These are phyloP conservation scores for Tagetes erecta DNA, from an alignment of 129 eudicot genomes.

Conservation along the genomic window DNA sequence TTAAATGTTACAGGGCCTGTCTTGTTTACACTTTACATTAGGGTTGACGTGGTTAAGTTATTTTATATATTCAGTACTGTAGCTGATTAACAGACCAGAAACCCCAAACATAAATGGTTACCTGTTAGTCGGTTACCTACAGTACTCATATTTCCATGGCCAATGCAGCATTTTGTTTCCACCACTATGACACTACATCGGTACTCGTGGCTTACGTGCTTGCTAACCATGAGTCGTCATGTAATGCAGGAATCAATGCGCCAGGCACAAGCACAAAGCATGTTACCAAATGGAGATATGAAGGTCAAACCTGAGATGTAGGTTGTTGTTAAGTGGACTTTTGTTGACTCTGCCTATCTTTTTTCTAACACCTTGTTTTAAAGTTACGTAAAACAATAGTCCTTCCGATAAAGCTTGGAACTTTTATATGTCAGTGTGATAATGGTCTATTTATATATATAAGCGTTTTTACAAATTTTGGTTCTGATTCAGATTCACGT, in stretches of 20 bases:
- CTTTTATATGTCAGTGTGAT: constrained; percentile 4
- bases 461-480: background rate
- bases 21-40: background rate
- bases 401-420: constrained; percentile 1
- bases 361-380: constrained; percentile 2
- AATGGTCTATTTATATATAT: constrained; percentile 7
- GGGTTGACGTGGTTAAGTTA: background rate
- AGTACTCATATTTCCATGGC: background rate
- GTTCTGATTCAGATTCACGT: background rate
- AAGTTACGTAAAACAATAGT: constrained; percentile 7
- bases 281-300: constrained; percentile 80
- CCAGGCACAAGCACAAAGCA: constrained; percentile 65
- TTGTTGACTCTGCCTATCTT: background rate
- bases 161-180: background rate
- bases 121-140: background rate
- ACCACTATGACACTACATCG: background rate
- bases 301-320: constrained; percentile 69
- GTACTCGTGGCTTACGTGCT: constrained; percentile 1
- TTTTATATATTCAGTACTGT: background rate
- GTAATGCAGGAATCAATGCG: constrained; percentile 71
- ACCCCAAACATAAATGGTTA: background rate
- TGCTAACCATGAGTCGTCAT: constrained; percentile 20
- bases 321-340: constrained; percentile 28
- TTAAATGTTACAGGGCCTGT: background rate
- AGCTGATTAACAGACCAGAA: background rate